phyloP scores from a whole-genome alignment of 2,329 filamentous ascomycete species.

The Ophiosphaerella herpotricha region DNA sequence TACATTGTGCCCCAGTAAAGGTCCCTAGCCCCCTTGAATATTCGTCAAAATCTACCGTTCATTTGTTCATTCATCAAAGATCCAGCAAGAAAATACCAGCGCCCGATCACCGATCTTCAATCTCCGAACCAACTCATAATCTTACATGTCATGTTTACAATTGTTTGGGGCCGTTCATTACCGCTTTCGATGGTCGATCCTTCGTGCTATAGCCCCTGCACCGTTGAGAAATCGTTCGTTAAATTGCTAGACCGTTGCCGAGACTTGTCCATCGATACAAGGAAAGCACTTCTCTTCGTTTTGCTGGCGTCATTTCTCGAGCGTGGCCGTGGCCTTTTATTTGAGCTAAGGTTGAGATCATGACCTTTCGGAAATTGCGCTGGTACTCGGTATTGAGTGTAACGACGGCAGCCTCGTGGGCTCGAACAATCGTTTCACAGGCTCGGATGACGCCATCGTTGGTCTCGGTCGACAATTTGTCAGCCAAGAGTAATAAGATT shows the following conservation, averaged over 20 bases:
- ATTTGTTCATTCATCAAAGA: no score
- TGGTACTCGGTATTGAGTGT: conserved; percentile 94
- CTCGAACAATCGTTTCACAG: conserved; percentile 89
- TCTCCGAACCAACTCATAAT: no score
- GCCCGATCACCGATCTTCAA: no score
- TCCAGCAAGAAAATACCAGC: no score
- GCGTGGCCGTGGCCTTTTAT: conserved; percentile 44
- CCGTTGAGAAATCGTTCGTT: background rate
- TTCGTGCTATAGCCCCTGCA: no score
- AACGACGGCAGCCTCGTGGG: conserved; percentile 92
- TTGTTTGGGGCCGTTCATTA: no score
- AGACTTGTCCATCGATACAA: conserved; percentile 58
- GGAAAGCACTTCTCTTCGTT: conserved; percentile 56
- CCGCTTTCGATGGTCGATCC: background rate
- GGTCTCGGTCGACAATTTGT: conserved; percentile 84
- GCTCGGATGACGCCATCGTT: conserved; percentile 83
- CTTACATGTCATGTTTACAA: no score
- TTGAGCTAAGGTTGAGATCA: conserved; percentile 49
- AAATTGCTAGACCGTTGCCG: conserved; percentile 47
- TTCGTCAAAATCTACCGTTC: no score
- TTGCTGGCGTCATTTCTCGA: conserved; percentile 44
- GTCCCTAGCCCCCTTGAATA: no score
- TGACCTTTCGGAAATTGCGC: conserved; percentile 61
- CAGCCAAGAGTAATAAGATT: conserved; percentile 81
- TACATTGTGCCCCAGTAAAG: no score